These are phyloP conservation scores for Pisolithus sp. DNA, from an alignment of 768 basidiomycete species.

Conservation along the genomic window DNA sequence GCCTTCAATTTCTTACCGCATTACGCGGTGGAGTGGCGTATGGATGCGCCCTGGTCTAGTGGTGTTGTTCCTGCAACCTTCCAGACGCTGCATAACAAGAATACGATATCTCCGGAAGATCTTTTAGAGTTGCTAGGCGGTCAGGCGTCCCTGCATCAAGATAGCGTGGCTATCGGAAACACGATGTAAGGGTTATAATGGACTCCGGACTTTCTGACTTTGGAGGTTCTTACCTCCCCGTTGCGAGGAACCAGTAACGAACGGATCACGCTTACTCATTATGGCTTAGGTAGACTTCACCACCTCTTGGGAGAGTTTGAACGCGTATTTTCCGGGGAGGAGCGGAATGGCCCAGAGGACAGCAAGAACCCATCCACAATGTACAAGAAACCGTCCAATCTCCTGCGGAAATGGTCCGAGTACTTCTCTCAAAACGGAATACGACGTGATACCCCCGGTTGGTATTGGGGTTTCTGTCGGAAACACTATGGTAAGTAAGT, in stretches of 20 bases:
- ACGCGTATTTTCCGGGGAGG: conserved; percentile 40
- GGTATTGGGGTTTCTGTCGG: conserved; percentile 17
- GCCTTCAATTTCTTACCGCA: too few relatives aligned
- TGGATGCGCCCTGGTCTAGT: conserved; percentile 23
- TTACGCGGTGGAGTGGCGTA: conserved; percentile 15
- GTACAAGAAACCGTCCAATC: conserved; percentile 39
- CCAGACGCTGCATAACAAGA: conserved; percentile 22
- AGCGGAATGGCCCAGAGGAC: conserved; percentile 31
- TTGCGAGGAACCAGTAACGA: conserved; percentile 53
- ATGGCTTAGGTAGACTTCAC: conserved; percentile 49
- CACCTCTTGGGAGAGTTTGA: conserved; percentile 45
- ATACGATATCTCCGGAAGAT: conserved; percentile 27
- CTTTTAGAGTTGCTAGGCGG: conserved; percentile 39
- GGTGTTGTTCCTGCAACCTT: conserved; percentile 24
- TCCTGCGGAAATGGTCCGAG: conserved; percentile 35
- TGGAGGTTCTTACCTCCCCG: conserved; percentile 38
- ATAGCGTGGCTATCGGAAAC: conserved; percentile 27
- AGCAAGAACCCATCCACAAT: conserved; percentile 43
- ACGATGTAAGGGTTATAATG: conserved; percentile 43
- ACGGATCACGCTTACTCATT: conserved; percentile 48
- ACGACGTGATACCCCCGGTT: conserved; percentile 9
- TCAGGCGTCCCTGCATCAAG: conserved; percentile 32
- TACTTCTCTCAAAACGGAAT: conserved; percentile 16
- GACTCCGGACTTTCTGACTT: conserved; percentile 48
- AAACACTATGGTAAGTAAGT: conserved; percentile 5